Evolutionary conservation across 148 eudicot species (phyloP), one percentile per base, ranked within the genome.

Genomic region (Amaranthus palmeri): DNA sequence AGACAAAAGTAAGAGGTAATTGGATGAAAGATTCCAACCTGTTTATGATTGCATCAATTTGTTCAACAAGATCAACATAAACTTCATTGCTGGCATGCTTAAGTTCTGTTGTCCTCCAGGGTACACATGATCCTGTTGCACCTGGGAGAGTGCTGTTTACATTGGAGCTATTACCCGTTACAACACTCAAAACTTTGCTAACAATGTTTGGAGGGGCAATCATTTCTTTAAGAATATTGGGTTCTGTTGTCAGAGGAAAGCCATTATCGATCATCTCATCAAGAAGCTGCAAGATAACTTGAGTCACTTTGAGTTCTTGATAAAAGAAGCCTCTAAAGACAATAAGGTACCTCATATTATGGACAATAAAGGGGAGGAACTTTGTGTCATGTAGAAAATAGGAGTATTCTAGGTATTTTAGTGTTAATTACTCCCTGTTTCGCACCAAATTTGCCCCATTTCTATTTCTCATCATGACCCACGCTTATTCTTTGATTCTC

Each of bases 231-330:
- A 95, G 80, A 68, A 95, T 91, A 83, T 89, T 95, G 57, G 88
- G 88, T 80, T 95, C 98, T 68, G 97, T 95, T 61, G 97, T 95
- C 64, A 95, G 88, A 76, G 98, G 97, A 81, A 91, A 91, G 44
- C 98, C 98, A 75, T 91, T 95, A 84, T 95, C 98, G 79, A 95
- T 95, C 98, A 95, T 95, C 88, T 95, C 98, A 78, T 95, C 98
- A 59, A 95, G 84, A 75, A 95, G 89, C 98, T 95, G 93, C 76
- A 84, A 79, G 74, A 12, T 71, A 78, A 80, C 77, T 70, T 43
- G 48, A 46, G 71, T 72, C 68, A 69, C 42, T 75, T 70, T 40
- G 54, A 65, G 58, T 48, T 58, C 53, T 61, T 66, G 68, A 53
- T 54, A 67, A 7, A 72, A 15, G 6, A 40, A 56, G 7, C 58